Evolutionary conservation across 331 rosid species (phyloP), one percentile per base, ranked within the genome.

Genomic region (Malus hybrid): DNA sequence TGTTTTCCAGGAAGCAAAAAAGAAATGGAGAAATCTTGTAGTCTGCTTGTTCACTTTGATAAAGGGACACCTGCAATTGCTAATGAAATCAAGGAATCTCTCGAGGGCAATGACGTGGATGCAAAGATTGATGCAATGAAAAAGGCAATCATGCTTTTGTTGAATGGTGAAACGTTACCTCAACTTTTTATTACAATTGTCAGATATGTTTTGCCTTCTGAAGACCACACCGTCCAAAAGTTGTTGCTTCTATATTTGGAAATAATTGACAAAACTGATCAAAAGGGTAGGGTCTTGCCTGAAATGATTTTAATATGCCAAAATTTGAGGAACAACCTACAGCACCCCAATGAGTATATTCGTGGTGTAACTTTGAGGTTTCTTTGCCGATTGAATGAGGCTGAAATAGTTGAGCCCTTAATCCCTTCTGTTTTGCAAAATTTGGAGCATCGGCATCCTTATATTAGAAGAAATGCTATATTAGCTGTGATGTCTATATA

Each of bases 251-350:
- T 75, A 0, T 79, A 83, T 55, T 27, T 79, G 67, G 83, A 83
- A 79, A 79, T 83, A n/a, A 76, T 80, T 19, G 81, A 80, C 3
- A 83, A 83, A 57, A 83, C 84, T 11, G 84, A 83, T 52, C 42
- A 67, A 14, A 72, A 46, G 39, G 81, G 86, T 20, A 83, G 28
- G 19, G 73, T 79, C 69, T 65, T 83, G 6, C 86, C 86, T 4
- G 86, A 83, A 74, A 83, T 83, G 83, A 83, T 83, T 34, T 69
- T 83, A 12, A 83, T 79, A 9, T 83, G 86, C 72, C 86, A 83
- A 59, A 83, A 83, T 27, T 44, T 80, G 66, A 71, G 83, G 46
- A 80, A 80, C 79, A 74, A 80, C 24, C 61, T 80, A 20, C 83
- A 80, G 79, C 79, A 74, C 34, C 83, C 83, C 18, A 80, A 80